phyloP scores from a whole-genome alignment of 257 asterid species.

The Nicotiana undulata region DNA sequence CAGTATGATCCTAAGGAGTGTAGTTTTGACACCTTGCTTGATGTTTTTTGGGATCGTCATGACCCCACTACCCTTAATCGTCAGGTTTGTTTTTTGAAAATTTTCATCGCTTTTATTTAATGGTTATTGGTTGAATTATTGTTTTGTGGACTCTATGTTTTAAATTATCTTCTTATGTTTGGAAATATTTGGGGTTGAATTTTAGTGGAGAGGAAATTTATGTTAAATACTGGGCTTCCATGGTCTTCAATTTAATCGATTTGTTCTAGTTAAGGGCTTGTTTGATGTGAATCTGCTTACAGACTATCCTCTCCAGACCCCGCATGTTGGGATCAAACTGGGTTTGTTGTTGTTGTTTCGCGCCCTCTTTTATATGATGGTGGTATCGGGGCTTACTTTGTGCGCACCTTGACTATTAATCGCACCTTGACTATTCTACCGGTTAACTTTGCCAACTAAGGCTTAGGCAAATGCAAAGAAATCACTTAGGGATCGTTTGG shows the following conservation, averaged over 20 bases:
- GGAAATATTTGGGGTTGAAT: background rate
- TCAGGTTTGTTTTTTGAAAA: constrained; percentile 37
- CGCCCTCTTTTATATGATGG: background rate
- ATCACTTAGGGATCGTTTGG: too few relatives aligned
- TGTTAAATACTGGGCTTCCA: background rate
- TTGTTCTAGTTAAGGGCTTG: background rate
- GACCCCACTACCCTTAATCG: constrained; percentile 96
- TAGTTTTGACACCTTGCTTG: constrained; percentile 54
- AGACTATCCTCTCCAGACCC: too few relatives aligned
- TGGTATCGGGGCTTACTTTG: too few relatives aligned
- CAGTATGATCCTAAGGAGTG: constrained; percentile 88
- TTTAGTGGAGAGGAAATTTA: background rate
- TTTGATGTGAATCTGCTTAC: background rate
- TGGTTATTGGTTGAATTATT: background rate
- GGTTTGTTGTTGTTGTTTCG: too few relatives aligned
- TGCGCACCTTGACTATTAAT: too few relatives aligned
- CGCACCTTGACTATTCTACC: too few relatives aligned
- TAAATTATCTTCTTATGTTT: background rate
- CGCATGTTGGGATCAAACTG: too few relatives aligned
- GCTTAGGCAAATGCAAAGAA: too few relatives aligned
- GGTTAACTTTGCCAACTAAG: too few relatives aligned
- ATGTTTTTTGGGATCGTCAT: constrained; percentile 83
- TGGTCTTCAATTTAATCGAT: background rate
- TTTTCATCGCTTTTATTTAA: background rate
- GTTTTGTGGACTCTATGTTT: background rate